Base-by-base conservation (phyloP, 495 filamentous ascomycete genomes). In the Hyaloscypha variabilis region DNA sequence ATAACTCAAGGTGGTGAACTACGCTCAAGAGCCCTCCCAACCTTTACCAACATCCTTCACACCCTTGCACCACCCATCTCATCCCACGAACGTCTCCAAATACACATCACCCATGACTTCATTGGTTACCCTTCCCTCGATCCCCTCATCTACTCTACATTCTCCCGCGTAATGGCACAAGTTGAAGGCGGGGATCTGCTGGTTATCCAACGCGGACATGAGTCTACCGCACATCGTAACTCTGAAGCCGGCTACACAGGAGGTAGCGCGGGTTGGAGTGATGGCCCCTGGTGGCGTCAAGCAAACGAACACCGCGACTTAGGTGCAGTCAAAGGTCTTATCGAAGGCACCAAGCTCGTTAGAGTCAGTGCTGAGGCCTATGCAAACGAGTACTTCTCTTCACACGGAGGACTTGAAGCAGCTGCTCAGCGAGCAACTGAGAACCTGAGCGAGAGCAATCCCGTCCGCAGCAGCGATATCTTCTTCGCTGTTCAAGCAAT, bases 171-270 rank as follows among this genome's bases (percentile, higher is more conserved):
- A 52, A 99, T 99, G 95, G 83, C 94, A 31, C 95, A 99, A 77
- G 95, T 99, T 60, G 95, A 99, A 77, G 95, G 95, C 62, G 95
- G 95, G 25, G 95, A 98, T 73, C 86, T 99, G n/a, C 81, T 98
- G 39, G 96, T 99, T 64, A 88, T 98, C 71, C 95, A 98, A 78
- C 88, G 93, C 1, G 95, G 95, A 2, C 91, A 91, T 65, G 93
- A 89, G 28, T 61, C 68, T 3, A 85, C 88, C 6, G 88, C 87
- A 11, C 83, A 85, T 29, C 90, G 88, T 60, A 83, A 88, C 10
- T 83, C 85, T 17, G 84, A 80, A 28, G 76, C 79, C 25, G 79
- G 81, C 59, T 91, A 88, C 64, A 82, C 79, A 49, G 83, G 89
- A 30, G 79, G 81, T 53, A 70, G 76, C 1, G 79, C 78, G 60